Base-by-base conservation (phyloP, 768 basidiomycete genomes). In the Panellus pusillus region DNA sequence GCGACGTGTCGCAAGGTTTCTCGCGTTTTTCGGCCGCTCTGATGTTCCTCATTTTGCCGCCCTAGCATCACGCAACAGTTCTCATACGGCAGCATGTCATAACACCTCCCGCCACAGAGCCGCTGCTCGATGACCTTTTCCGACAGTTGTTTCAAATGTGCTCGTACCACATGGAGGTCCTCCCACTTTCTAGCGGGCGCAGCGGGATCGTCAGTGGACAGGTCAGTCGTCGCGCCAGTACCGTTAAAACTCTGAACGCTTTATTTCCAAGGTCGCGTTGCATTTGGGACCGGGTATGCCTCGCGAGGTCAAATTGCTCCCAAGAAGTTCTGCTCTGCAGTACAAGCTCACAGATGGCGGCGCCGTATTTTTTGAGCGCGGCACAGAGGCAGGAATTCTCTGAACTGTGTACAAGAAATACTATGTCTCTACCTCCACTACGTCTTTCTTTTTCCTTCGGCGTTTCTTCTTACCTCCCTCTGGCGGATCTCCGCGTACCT, bases 201-300 rank as follows among this genome's bases (percentile, higher is more conserved):
- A 92, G 91, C 56, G 89, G 89, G 3, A 75, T 83, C 18, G 86
- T 93, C 27, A 89, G 82, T 53, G 91, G 90, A 17, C 86, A 91
- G 76, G 90, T 88, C 46, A 17, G 74, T 54, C 47, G 74, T 54
- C 47, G 2, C 42, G 24, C 39, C n/a, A 24, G 43, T 44, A 35
- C 40, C 15, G 12, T 28, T 12, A 9, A 1, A 47, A 17, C 9
- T 36, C 32, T 35, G 32, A 35, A 35, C 24, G 36, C 11, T 44
- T 46, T 12, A 39, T 36, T 17, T 36, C 29, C 37, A 31, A 89
- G 89, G 68, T 87, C 31, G 80, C 83, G 18, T 63, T 87, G n/a
- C 87, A 87, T 64, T 61, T 71, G 6, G 86, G 87, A 11, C 75
- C 81, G 4, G 70, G 69, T 37, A 70, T 72, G 11, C 61, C 60